Base-by-base conservation (phyloP, 305 asterid genomes). In the Rubia peregrina region DNA sequence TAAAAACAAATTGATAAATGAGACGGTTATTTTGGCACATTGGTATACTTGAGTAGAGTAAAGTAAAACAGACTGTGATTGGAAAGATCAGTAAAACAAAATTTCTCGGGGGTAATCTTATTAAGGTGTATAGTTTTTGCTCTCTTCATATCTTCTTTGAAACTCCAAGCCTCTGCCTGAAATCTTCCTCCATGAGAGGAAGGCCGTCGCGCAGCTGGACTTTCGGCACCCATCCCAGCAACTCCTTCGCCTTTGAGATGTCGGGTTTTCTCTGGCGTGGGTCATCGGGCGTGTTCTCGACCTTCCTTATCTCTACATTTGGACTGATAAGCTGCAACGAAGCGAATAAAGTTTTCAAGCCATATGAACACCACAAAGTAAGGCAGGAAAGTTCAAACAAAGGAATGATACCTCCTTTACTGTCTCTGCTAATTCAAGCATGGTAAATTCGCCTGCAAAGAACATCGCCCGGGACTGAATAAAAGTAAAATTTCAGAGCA, bases 221-320 rank as follows among this genome's bases (percentile, higher is more conserved):
- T 80, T 83, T 86, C 11, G 94, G 90, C 75, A 86, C 91, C 95
- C 95, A 86, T 22, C 88, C 90, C 11, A 88, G 80, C 77, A 82
- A 65, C 57, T 82, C 87, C 46, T 81, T 85, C 4, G 95, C 95
- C 84, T 83, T 86, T 0, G 89, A 79, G 77, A 86, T 88, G 75
- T 79, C 88, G 1, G 91, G 95, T 75, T 88, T 88, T 55, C 95
- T 80, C 61, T 85, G 91, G 2, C 89, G 87, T 57, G 91, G 95
- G 73, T 88, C 95, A 36, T 88, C 95, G 2, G 91, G 95, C 0
- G 91, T 88, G 85, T 86, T 88, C 77, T 86, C 90, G 72, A 88
- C 90, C 6, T 70, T 85, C 38, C 80, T 77, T 53, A 88, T 83
- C 48, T 80, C 77, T 80, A 85, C 87, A 7, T 80, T 71, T 1